Evolutionary conservation across 352 stramenopile genomes (phyloP), one percentile per base, ranked within the genome.

Genomic region (Phytophthora pini): DNA sequence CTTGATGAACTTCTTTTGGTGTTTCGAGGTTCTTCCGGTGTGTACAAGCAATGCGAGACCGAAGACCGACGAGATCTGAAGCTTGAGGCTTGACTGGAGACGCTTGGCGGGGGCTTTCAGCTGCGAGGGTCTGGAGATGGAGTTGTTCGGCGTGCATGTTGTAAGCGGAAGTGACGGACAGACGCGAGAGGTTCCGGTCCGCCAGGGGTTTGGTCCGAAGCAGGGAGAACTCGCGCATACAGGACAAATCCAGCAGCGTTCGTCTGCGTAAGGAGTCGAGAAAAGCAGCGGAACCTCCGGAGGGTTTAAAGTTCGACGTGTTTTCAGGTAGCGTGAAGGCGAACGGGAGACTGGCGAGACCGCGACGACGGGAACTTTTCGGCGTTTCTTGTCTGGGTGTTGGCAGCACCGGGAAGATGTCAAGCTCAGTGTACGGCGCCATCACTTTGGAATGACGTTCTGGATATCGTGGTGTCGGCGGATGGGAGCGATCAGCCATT

Each of bases 181-280:
- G 54, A 7, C 59, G 65, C 10, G 74, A 74, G 7, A 85, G 57
- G 22, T 80, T 83, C 29, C 78, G 66, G n/a, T 87, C 72, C 0
- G 50, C 10, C 36, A 74, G 46, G 0, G 76, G 78, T 29, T 76
- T 83, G 34, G 52, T 48, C 17, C 70, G 75, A 1, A 75, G 56
- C 20, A 83, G 56, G 9, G 76, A 81, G 44, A 87, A 85, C 50
- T 84, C 76, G 36, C 78, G 58, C 78, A 87, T 87, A 55, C 78
- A 87, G 4, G 46, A 61, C 46, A 84, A 82, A 41, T 87, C 78
- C 6, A 87, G 56, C 38, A 87, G 61, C 13, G 78, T 82, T 32
- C 61, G 74, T 15, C 61, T 70, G 5, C 78, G 76, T 5, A 87
- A 54, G 3, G 59, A 61, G 8, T 69, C 61, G 13, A 87, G 57